These are phyloP conservation scores for Crithidia fasciculata DNA, from an alignment of 208 protist genomes.

Conservation along the genomic window DNA sequence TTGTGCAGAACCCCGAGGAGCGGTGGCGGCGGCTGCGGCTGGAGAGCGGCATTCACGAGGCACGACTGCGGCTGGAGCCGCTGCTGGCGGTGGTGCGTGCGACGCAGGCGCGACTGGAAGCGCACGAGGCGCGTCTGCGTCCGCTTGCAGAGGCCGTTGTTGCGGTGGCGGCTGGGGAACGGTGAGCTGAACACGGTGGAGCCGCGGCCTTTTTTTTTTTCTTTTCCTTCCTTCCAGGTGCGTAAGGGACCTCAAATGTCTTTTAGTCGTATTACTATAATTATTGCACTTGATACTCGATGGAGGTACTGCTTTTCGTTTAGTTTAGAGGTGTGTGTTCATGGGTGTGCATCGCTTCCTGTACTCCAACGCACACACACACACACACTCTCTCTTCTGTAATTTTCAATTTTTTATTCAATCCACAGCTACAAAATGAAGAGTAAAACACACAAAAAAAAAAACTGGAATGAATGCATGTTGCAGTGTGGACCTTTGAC, in stretches of 20 bases:
- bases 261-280: neutral
- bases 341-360: no score
- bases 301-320: no score
- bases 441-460: no score
- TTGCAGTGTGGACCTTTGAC: no score
- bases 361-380: no score
- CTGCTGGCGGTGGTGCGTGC: slow-evolving; percentile 12
- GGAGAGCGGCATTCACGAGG: slow-evolving; percentile 19
- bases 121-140: slow-evolving; percentile 34
- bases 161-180: slow-evolving; percentile 6
- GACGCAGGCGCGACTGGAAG: slow-evolving; percentile 19
- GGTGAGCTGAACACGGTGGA: neutral
- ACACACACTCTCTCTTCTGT: neutral
- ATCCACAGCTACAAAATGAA: no score
- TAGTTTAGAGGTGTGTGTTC: no score
- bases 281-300: neutral
- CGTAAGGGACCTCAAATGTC: neutral
- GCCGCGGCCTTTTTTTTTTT: slow-evolving; percentile 2
- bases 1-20: slow-evolving; percentile 8
- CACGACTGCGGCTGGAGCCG: slow-evolving; percentile 22
- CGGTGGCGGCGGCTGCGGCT: slow-evolving; percentile 18
- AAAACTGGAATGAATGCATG: no score
- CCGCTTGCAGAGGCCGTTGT: slow-evolving; percentile 31
- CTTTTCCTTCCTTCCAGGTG: neutral
- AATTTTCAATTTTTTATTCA: neutral